These are phyloP conservation scores for Exophiala lecanii-corni DNA, from an alignment of 2,329 filamentous ascomycete genomes.

Conservation along the genomic window DNA sequence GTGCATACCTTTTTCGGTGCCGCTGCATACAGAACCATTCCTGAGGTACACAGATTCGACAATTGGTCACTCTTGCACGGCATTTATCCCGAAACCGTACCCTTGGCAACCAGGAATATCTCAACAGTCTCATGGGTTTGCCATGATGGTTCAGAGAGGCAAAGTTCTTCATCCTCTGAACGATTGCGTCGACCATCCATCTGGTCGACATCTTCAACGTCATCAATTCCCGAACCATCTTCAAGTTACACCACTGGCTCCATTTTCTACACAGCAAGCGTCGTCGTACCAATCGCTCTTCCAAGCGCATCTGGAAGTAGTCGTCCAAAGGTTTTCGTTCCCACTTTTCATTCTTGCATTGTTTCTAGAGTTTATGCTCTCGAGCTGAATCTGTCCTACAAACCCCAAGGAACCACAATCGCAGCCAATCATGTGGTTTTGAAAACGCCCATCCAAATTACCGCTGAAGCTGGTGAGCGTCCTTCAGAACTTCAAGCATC, in stretches of 20 bases:
- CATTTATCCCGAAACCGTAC: constrained; percentile 49
- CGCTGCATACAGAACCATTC: constrained; percentile 47
- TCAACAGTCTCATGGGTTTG: constrained; percentile 54
- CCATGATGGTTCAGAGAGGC: constrained; percentile 36
- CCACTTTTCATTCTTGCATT: constrained; percentile 67
- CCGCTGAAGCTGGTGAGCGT: constrained; percentile 20
- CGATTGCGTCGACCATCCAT: constrained; percentile 28
- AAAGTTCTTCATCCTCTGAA: constrained; percentile 38
- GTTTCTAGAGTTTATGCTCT: constrained; percentile 60
- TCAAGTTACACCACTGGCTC: constrained; percentile 36
- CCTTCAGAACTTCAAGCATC: constrained; percentile 10
- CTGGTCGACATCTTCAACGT: constrained; percentile 23
- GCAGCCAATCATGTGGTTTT: constrained; percentile 37
- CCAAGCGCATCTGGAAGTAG: constrained; percentile 34
- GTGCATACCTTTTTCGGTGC: constrained; percentile 55
- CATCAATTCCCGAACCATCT: constrained; percentile 28
- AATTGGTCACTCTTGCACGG: constrained; percentile 45
- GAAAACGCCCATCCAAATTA: constrained; percentile 42
- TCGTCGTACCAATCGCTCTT: constrained; percentile 60
- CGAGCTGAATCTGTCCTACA: constrained; percentile 53
- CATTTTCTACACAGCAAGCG: constrained; percentile 56
- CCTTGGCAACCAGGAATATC: constrained; percentile 53
- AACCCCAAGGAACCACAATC: constrained; percentile 41
- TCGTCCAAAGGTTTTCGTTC: constrained; percentile 48
- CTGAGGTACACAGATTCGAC: constrained; percentile 39